phyloP scores from a whole-genome alignment of 2,329 filamentous ascomycete genomes.

The Beauveria brongniartii region DNA sequence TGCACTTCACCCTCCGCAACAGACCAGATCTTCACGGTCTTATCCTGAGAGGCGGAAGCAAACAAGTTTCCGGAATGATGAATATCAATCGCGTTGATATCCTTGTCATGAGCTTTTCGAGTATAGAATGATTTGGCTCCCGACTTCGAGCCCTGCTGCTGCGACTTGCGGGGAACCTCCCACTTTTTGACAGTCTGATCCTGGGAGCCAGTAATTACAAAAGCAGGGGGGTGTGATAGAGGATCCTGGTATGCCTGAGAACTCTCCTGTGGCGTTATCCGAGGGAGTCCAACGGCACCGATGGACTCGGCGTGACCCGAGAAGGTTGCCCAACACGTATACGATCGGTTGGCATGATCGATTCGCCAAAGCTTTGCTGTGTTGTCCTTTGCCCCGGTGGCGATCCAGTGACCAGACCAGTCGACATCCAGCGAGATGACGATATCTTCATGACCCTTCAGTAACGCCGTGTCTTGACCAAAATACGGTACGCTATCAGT shows the following conservation, averaged over 20 bases:
- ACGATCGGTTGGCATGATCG: slow-evolving; percentile 66
- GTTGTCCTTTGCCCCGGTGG: slow-evolving; percentile 94
- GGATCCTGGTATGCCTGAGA: slow-evolving; percentile 67
- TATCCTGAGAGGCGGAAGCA: slow-evolving; percentile 92
- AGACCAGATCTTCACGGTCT: slow-evolving; percentile 95
- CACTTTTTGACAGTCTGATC: slow-evolving; percentile 94
- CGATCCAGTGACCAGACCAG: slow-evolving; percentile 96
- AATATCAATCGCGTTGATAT: slow-evolving; percentile 90
- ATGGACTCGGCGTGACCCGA: slow-evolving; percentile 92
- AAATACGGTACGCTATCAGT: slow-evolving; percentile 53
- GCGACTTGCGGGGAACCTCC: slow-evolving; percentile 60
- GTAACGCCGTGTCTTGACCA: slow-evolving; percentile 76
- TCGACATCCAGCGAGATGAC: slow-evolving; percentile 91
- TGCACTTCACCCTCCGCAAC: slow-evolving; percentile 81
- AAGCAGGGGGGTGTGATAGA: slow-evolving; percentile 70
- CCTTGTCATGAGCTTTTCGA: slow-evolving; percentile 94
- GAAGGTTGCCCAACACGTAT: slow-evolving; percentile 71
- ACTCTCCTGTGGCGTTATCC: slow-evolving; percentile 55
- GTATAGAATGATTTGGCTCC: slow-evolving; percentile 68
- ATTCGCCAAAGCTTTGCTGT: slow-evolving; percentile 85
- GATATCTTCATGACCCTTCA: slow-evolving; percentile 91
- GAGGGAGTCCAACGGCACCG: slow-evolving; percentile 79
- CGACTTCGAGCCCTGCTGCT: slow-evolving; percentile 37
- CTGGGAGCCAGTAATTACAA: slow-evolving; percentile 85
- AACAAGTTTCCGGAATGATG: slow-evolving; percentile 71